Conservation (phyloP, 495 filamentous ascomycete genomes). For the Aspergillus wentii region DNA sequence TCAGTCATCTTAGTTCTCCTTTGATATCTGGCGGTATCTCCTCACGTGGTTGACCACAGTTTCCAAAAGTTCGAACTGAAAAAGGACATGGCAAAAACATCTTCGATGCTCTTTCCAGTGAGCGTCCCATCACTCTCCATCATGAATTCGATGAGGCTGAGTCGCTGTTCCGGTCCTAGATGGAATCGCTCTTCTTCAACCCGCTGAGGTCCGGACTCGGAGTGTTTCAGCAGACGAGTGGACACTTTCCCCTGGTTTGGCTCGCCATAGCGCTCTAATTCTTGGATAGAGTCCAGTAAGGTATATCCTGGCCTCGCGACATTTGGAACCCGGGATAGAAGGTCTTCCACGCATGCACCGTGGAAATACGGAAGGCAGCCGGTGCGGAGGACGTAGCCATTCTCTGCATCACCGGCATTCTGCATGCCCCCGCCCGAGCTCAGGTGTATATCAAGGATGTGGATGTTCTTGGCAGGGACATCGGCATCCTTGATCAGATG, state of each 20-base stretch:
- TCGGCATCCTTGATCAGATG: constrained; percentile 40
- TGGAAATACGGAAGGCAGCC: constrained; percentile 32
- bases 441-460: constrained; percentile 33
- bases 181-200: constrained; percentile 11
- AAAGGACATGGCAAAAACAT: no score
- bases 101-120: no score
- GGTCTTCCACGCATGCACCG: constrained; percentile 28
- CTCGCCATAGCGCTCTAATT: constrained; percentile 11
- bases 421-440: constrained; percentile 28
- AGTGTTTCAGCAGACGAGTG: constrained; percentile 12
- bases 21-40: no score
- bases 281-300: constrained; percentile 19
- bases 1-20: background rate
- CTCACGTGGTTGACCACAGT: constrained; percentile 30
- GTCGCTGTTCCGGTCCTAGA: constrained; percentile 24
- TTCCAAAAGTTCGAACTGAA: constrained; percentile 30
- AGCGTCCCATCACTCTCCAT: no score
- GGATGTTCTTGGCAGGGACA: constrained; percentile 31
- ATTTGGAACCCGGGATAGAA: constrained; percentile 33
- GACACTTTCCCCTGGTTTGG: constrained; percentile 3
- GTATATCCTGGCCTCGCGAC: constrained; percentile 15
- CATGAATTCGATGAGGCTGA: constrained; percentile 23
- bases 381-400: constrained; percentile 34
- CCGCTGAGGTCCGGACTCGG: constrained; percentile 2
- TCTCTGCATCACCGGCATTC: constrained; percentile 24